Evolutionary conservation across 2,329 filamentous ascomycete genomes (phyloP), one percentile per base, ranked within the genome.

Genomic region (Lecanoromycetidae sp.): DNA sequence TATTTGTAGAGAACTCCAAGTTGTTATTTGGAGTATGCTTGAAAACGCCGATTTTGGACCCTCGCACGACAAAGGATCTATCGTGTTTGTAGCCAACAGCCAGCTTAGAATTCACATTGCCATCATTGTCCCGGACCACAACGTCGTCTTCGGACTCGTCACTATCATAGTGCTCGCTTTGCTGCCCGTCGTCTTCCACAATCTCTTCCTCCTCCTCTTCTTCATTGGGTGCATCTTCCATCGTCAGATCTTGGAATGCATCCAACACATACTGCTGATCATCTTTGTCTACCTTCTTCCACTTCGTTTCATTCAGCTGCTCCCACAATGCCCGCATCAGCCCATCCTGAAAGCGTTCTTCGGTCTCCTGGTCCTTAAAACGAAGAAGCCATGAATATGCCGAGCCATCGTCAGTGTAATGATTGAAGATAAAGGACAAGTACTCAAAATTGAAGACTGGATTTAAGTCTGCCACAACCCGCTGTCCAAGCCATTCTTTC

Each of bases 371-470:
- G 55, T 94, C 84, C 58, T 83, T 86, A 70, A 98, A 98, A 12
- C 88, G 81, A 29, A 98, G 70, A 12, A 98, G 75, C 90, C 91
- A 98, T 1, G 91, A 98, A 63, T 88, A 93, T 4, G 91, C 90
- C 1, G 84, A 84, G 2, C 88, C 87, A 63, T 95, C 86, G 29
- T 81, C 75, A 12, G 83, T 77, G 62, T 94, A 96, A 62, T 95
- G 87, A 60, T 98, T 98, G 75, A 98, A 98, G 59, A 98, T 95
- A 63, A 96, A 96, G 0, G 90, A 96, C n/a, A 94, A 73, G 58
- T 90, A 96, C 63, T 98, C 91, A 56, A 95, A 96, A 67, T 96
- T 96, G 71, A 96, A 98, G 17, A 98, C 88, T 0, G 91, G 91
- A 58, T 96, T 96, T 64, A 96, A 87, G 57, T 98, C 91, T 5